Percentiles rank a stretch among this genome's conserved stretches.
Evolutionary conservation across 257 asterid genomes (phyloP).

Genomic region (Plantago elongata): DNA sequence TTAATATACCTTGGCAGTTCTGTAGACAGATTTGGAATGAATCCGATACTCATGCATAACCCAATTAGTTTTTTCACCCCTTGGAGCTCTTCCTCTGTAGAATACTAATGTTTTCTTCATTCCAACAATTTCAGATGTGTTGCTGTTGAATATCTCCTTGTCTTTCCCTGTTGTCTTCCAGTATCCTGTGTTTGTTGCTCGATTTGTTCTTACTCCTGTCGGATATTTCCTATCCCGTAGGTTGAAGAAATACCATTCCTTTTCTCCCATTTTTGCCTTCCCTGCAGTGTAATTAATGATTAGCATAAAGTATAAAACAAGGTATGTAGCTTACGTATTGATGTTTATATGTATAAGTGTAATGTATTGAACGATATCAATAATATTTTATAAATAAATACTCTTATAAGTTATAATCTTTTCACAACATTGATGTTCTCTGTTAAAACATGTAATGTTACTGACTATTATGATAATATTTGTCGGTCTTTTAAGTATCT

Average conservation of each 20-base stretch:
- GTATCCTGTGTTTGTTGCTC: conserved; percentile 85
- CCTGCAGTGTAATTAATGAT: conserved; percentile 26
- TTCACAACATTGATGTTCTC: too few species aligned
- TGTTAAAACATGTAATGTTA: too few species aligned
- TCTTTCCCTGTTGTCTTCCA: conserved; percentile 97
- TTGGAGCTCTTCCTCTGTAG: conserved; percentile 86
- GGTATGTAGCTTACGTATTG: too few species aligned
- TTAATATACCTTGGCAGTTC: conserved; percentile 71
- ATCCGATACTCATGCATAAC: conserved; percentile 96
- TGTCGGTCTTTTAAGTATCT: too few species aligned
- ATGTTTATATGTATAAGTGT: too few species aligned
- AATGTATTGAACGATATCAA: too few species aligned
- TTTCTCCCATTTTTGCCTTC: conserved; percentile 93
- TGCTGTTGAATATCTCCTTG: conserved; percentile 74
- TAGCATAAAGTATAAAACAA: not conserved
- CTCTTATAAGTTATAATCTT: too few species aligned
- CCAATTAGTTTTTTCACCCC: conserved; percentile 94
- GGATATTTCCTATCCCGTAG: conserved; percentile 87
- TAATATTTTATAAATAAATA: too few species aligned
- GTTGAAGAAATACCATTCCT: conserved; percentile 93
- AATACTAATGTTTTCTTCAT: conserved; percentile 94
- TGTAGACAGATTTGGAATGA: conserved; percentile 68
- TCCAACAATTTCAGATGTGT: conserved; percentile 66
- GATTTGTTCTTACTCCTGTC: conserved; percentile 83
- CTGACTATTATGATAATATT: too few species aligned